These are phyloP conservation scores for Monosporascus sp. DNA, from an alignment of 2,329 filamentous ascomycete genomes.

Conservation along the genomic window DNA sequence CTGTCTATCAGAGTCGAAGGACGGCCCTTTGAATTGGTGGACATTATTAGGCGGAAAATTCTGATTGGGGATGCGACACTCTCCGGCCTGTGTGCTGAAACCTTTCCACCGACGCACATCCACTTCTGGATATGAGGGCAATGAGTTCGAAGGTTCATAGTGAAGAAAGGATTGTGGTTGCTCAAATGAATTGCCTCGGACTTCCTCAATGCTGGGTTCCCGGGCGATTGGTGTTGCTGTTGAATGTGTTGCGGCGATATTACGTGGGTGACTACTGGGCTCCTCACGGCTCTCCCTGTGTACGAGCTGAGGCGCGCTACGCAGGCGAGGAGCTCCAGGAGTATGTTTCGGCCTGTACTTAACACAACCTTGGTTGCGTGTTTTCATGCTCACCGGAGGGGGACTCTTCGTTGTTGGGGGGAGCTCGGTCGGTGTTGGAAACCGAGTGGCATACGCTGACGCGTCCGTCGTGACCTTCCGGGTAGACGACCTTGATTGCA, in stretches of 20 bases:
- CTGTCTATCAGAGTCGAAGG: conserved; percentile 24
- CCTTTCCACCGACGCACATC: conserved; percentile 20
- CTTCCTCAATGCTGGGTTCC: conserved; percentile 7
- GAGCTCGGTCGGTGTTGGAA: conserved; percentile 8
- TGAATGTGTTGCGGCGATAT: not conserved
- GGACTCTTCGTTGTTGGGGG: conserved; percentile 24
- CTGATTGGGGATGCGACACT: conserved; percentile 21
- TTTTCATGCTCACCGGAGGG: conserved; percentile 39
- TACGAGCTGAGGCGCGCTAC: conserved; percentile 14
- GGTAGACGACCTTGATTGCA: conserved; percentile 12
- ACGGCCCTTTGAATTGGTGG: conserved; percentile 18
- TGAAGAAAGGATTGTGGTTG: not conserved
- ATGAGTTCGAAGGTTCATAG: not conserved
- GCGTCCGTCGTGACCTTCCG: conserved; percentile 6
- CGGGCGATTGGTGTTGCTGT: conserved; percentile 2
- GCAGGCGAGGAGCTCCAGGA: conserved; percentile 13
- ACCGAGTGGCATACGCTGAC: conserved; percentile 2
- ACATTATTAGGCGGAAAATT: conserved; percentile 24
- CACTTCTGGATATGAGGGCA: conserved; percentile 3
- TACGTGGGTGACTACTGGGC: conserved; percentile 15
- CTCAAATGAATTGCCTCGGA: not conserved
- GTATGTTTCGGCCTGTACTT: conserved; percentile 32
- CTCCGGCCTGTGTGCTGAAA: conserved; percentile 6
- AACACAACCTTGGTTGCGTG: conserved; percentile 29
- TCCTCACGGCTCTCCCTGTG: conserved; percentile 27